Evolutionary conservation across 2,329 filamentous ascomycete species (phyloP), one percentile per base, ranked within the genome.

Genomic region (Epicoccum nigrum): DNA sequence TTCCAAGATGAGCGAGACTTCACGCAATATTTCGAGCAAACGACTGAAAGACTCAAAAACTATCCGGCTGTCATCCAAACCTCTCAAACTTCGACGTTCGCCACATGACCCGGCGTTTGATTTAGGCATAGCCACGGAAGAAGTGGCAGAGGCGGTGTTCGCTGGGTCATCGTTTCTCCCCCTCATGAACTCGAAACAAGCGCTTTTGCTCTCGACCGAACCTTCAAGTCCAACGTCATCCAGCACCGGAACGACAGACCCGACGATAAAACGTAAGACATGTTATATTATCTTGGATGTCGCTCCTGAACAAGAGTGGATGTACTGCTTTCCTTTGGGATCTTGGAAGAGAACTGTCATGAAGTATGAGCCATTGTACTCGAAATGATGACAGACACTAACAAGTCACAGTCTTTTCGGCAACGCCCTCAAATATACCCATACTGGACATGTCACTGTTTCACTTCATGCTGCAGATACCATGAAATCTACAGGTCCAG

Each of bases 251-350:
- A 30, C 11, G 0, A 17, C 34, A 7, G 45, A 54, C 15, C 0
- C n/a, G 1, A 30, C 45, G 4, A 19, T 42, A 0, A 58, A 43
- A 13, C 62, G 66, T 7, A 63, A 65, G 19, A 54, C 32, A 6
- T 62, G 64, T 31, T 70, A 61, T 31, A 55, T 70, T 30, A 48
- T 70, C 11, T 56, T 71, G 7, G 67, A 71, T 13, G 11, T 71
- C 11, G 50, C 51, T 8, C 45, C 45, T 20, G 58, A 63, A 27
- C 33, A 62, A 3, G 63, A 70, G 21, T 82, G 80, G 78, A 57
- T 64, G 2, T 79, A 77, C 16, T 65, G 55, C n/a, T 58, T 70
- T 12, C 76, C 81, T 0, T 52, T 64, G 7, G 70, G 72, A 0
- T 62, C 69, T 4, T 73, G 68, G 68, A 64, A 63, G 40, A 53